Conservation (phyloP, 129 eudicot species). For the Saposhnikovia divaricata region DNA sequence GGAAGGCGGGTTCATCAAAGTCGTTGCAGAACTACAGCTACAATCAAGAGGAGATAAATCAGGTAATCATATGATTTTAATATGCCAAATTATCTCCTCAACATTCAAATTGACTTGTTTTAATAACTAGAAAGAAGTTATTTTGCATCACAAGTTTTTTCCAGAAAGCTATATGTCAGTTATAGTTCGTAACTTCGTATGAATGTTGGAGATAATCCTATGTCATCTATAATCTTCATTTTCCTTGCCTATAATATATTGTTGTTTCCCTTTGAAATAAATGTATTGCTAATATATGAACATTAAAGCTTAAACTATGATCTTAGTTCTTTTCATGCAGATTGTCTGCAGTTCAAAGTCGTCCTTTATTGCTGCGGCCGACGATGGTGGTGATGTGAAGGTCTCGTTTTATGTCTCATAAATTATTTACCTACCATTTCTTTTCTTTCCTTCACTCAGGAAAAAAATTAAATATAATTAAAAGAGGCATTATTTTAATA, state of each 20-base stretch:
- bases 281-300: background rate
- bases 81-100: background rate
- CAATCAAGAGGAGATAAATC: conserved; percentile 95
- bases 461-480: background rate
- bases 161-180: background rate
- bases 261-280: background rate
- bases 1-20: conserved; percentile 61
- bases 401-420: conserved; percentile 22
- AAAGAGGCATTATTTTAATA: background rate
- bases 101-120: background rate
- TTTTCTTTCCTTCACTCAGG: background rate
- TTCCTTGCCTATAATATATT: background rate
- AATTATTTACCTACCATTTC: background rate
- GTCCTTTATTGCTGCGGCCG: conserved; percentile 88
- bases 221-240: background rate
- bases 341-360: conserved; percentile 80
- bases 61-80: conserved; percentile 33
- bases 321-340: conserved; percentile 28
- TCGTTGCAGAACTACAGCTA: conserved; percentile 58
- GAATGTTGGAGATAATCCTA: background rate
- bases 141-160: background rate
- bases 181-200: no score
- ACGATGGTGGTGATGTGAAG: conserved; percentile 94
- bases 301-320: background rate
- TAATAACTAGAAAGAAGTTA: background rate